Evolutionary conservation across 2,329 filamentous ascomycete species (phyloP), one percentile per base, ranked within the genome.

Genomic region (Ophiostoma novo-ulmi): DNA sequence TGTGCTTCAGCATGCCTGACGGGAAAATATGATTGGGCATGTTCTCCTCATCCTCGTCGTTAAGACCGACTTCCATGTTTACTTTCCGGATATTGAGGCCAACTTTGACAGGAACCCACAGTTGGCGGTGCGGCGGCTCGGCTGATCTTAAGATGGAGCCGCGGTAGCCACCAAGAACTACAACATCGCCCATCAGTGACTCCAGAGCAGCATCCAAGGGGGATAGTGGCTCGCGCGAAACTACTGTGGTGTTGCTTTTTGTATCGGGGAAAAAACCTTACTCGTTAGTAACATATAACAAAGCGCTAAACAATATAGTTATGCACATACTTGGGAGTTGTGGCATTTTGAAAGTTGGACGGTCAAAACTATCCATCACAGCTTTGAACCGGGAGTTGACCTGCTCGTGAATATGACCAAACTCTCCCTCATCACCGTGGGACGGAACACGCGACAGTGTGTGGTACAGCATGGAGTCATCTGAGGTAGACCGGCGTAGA

Each of bases 51-150:
- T 96, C 94, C 75, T 93, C 90, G 1, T 87, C 87, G 17, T 91
- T 85, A 5, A 97, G 80, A 0, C 93, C 94, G 11, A 98, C 90
- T 78, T 97, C 93, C 4, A 98, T 83, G 77, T 98, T 92, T 1
- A 94, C 94, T 77, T 95, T 97, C 70, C 94, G 89, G 73, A 97
- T 87, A 75, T 97, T 97, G 68, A 98, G 81, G 0, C 94, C 94
- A 38, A 97, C 90, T 79, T 97, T 97, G 76, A 97, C 89, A 0
- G 94, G 94, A 1, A 96, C 92, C 94, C 94, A 98, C 0, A 97
- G 81, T 77, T 97, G 93, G n/a, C 93, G 88, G 76, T 94, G 88
- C 4, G 91, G 91, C 10, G 91, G 86, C 73, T 93, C 89, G 13
- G 92, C 90, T 13, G 93, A 96, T 39, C 94, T 88, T 39, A 98